Percentiles rank a stretch among this genome's conserved stretches.
These are phyloP conservation scores for Theileria sp. DNA, from an alignment of 169 alveolate genomes.

Conservation along the genomic window DNA sequence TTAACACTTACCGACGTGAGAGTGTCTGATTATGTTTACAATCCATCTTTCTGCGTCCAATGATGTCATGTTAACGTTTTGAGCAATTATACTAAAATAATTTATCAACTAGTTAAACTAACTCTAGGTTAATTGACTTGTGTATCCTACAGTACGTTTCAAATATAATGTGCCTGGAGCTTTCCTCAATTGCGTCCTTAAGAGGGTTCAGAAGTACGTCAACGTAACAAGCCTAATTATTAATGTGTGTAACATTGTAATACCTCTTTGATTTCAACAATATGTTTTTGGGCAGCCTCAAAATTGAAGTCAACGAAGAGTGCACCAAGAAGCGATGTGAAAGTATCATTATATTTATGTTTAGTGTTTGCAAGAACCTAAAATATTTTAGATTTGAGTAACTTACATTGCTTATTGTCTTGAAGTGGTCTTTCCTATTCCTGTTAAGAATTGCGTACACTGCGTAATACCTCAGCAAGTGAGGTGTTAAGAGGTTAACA, in stretches of 20 bases:
- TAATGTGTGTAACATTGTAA: neutral
- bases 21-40: conserved; percentile 86
- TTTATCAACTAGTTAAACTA: neutral
- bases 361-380: conserved; percentile 71
- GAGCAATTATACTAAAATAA: conserved; percentile 78
- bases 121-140: conserved; percentile 84
- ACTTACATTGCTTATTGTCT: conserved; percentile 60
- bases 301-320: conserved; percentile 84
- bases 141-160: conserved; percentile 90
- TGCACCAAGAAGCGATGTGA: conserved; percentile 84
- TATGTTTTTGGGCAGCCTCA: conserved; percentile 84
- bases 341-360: conserved; percentile 82
- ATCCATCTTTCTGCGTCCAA: conserved; percentile 90
- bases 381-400: neutral
- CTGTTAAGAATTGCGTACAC: conserved; percentile 77
- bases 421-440: conserved; percentile 79
- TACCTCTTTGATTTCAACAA: conserved; percentile 71
- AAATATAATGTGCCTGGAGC: conserved; percentile 83
- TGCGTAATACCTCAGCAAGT: conserved; percentile 77
- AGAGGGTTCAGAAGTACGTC: conserved; percentile 83
- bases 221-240: conserved; percentile 61
- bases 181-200: conserved; percentile 84
- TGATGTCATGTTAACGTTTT: conserved; percentile 82
- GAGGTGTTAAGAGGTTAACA: conserved; percentile 72
- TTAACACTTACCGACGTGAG: conserved; percentile 63